Evolutionary conservation across 371 early-diverging fungal species (phyloP).

Genomic region (Funneliformis caledonium): DNA sequence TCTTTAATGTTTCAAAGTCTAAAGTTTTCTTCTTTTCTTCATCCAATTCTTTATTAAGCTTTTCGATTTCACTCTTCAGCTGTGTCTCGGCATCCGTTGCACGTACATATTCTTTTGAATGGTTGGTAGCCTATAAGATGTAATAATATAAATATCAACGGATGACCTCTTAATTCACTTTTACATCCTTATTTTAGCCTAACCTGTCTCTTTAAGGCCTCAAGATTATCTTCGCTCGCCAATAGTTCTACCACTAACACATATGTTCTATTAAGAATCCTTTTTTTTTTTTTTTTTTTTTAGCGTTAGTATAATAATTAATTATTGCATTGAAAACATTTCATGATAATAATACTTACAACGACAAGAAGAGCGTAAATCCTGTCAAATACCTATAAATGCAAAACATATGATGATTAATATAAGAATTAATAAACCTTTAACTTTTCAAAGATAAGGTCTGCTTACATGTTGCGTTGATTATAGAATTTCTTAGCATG

Average conservation of each 20-base stretch:
- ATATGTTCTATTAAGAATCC: conserved; percentile 78
- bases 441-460: neutral
- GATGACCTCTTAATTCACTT: neutral
- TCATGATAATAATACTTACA: conserved; percentile 50
- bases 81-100: conserved; percentile 42
- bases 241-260: conserved; percentile 72
- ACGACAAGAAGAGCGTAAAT: conserved; percentile 84
- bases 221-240: conserved; percentile 70
- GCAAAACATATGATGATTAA: neutral
- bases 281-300: conserved; percentile 22
- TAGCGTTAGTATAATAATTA: neutral
- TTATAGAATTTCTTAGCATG: conserved; percentile 83
- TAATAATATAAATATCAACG: neutral
- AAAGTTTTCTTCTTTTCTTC: conserved; percentile 58
- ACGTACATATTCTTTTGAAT: conserved; percentile 55
- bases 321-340: neutral
- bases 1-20: conserved; percentile 77
- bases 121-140: conserved; percentile 51
- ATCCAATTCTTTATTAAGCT: conserved; percentile 56
- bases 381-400: conserved; percentile 75
- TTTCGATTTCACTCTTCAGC: conserved; percentile 45
- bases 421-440: neutral
- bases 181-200: neutral
- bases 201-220: conserved; percentile 60
- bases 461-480: conserved; percentile 81